Evolutionary conservation across 768 basidiomycete genomes (phyloP), one percentile per base, ranked within the genome.

Genomic region (Clitopilus hobsonii): DNA sequence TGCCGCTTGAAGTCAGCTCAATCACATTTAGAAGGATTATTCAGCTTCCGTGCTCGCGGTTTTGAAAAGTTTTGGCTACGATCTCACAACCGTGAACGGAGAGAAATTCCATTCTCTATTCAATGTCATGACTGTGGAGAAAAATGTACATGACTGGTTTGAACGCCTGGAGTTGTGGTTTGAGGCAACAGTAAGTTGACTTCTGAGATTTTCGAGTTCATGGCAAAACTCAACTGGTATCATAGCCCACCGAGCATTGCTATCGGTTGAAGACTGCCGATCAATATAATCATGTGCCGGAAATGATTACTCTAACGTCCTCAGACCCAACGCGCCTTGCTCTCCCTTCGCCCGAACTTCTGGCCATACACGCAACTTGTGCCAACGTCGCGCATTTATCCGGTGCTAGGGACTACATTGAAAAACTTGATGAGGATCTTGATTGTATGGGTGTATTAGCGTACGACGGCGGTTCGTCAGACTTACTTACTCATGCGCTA

Each of bases 301-400:
- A 53, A n/a, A 38, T 5, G 16, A 28, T 54, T 5, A 54, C 54
- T 3, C 22, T 54, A 22, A 54, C 23, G 20, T 38, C 54, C 16
- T 13, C 54, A 8, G 54, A 54, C 25, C 38, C 41, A 18, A 13
- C 11, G 14, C n/a, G 38, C 20, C 32, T 54, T 29, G 45, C 54
- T 6, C 41, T 49, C 24, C 54, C 54, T 16, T 51, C 49, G 14
- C 54, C 53, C 20, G 30, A 2, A 14, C 52, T 51, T 18, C 18
- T 61, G 14, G 51, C 55, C 11, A 13, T 75, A 18, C 74, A 70
- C 54, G 73, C 71, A 6, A 61, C 65, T 13, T 72, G 69, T 55
- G 70, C 72, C 7, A 63, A 67, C 26, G 68, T 74, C n/a, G 67
- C 64, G 14, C 56, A 69, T 60, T 62, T 73, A 29, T 74, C 73